These are phyloP conservation scores for Penicillium sp. DNA, from an alignment of 2,329 filamentous ascomycete species.

Conservation along the genomic window DNA sequence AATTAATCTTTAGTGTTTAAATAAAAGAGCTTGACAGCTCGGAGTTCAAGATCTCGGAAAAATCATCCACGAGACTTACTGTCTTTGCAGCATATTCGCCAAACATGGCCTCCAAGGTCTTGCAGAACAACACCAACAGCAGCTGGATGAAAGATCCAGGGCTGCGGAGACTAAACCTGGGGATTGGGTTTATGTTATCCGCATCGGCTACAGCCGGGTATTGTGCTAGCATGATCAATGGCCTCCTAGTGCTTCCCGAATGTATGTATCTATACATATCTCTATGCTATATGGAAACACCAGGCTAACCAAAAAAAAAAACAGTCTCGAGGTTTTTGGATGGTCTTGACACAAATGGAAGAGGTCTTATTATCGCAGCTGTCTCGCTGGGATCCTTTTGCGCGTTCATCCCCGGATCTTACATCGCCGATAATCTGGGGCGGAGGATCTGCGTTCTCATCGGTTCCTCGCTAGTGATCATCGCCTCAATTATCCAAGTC, in stretches of 20 bases:
- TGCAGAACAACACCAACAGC: slow-evolving; percentile 10
- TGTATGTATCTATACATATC: slow-evolving; percentile 11
- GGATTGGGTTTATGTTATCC: slow-evolving; percentile 24
- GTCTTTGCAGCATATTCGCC: background rate
- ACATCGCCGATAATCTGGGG: slow-evolving; percentile 44
- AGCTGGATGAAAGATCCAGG: slow-evolving; percentile 14
- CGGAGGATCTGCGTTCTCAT: slow-evolving; percentile 46
- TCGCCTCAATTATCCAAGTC: slow-evolving; percentile 26
- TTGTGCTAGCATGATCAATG: slow-evolving; percentile 27
- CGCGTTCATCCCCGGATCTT: slow-evolving; percentile 24
- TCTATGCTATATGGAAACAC: background rate
- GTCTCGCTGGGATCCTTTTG: slow-evolving; percentile 24
- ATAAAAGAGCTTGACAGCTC: slow-evolving; percentile 13
- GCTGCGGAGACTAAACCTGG: slow-evolving; percentile 20
- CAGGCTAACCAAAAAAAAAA: slow-evolving; percentile 3
- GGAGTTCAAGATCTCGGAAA: background rate
- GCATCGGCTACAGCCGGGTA: slow-evolving; percentile 26
- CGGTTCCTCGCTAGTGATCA: slow-evolving; percentile 33
- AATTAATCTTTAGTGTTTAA: slow-evolving; percentile 7
- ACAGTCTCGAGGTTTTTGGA: slow-evolving; percentile 17
- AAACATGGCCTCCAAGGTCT: slow-evolving; percentile 10
- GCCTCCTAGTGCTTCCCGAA: slow-evolving; percentile 23
- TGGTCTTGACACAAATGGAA: slow-evolving; percentile 15
- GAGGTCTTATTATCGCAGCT: slow-evolving; percentile 24
- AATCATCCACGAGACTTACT: background rate